Evolutionary conservation across 75 land plant species (phyloP).

Genomic region (Larix kaempferi): DNA sequence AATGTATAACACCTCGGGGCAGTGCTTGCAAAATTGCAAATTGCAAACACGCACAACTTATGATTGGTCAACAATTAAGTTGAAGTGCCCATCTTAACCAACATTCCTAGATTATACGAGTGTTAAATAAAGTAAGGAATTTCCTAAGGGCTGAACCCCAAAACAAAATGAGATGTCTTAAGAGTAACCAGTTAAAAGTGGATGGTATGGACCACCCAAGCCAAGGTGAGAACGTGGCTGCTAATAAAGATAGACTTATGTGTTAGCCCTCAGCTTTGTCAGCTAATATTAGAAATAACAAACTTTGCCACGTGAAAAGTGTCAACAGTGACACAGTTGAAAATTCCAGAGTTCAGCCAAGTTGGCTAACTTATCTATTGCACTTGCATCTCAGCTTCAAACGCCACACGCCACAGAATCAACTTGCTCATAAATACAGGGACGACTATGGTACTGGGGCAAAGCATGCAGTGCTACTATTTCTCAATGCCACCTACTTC

Average conservation of each 20-base stretch:
- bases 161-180: neutral
- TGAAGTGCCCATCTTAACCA: too few species aligned
- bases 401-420: neutral
- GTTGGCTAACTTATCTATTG: neutral
- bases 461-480: slow-evolving; percentile 1
- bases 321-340: neutral
- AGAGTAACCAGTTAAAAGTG: too few species aligned
- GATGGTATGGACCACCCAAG: too few species aligned
- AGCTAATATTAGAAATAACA: too few species aligned
- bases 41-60: too few species aligned
- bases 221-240: too few species aligned
- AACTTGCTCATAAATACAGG: neutral
- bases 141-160: neutral
- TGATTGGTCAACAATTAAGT: too few species aligned
- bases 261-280: neutral
- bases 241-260: too few species aligned
- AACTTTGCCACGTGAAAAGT: neutral
- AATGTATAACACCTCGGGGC: too few species aligned
- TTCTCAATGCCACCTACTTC: neutral
- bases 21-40: too few species aligned
- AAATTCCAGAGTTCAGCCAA: neutral
- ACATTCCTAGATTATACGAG: too few species aligned
- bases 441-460: neutral
- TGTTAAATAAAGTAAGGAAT: neutral
- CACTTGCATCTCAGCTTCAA: neutral